Conservation (phyloP, 2,329 filamentous ascomycete genomes). For the Arthrobotrys sinensis region DNA sequence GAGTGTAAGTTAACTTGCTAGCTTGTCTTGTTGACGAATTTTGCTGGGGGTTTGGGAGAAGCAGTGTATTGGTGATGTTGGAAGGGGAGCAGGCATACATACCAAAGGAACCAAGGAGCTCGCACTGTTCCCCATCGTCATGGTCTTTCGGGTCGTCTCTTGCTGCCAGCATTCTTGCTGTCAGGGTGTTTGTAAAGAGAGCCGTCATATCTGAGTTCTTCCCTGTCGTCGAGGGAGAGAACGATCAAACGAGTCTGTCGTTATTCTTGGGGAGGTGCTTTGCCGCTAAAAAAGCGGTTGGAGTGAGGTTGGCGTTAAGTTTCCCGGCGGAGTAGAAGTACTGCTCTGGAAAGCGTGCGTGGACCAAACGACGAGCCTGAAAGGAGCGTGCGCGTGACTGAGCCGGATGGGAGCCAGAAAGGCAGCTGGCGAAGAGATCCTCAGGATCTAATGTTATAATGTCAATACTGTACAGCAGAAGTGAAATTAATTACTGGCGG, state of each 20-base stretch:
- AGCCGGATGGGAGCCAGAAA: conserved; percentile 4
- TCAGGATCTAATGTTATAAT: neutral
- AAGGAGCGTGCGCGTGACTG: conserved; percentile 27
- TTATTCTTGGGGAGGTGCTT: neutral
- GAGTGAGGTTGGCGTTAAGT: conserved; percentile 12
- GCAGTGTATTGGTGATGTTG: conserved; percentile 1
- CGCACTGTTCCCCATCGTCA: conserved; percentile 80
- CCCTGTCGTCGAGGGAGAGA: conserved; percentile 2
- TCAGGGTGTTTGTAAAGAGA: conserved; percentile 12
- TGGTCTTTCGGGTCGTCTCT: conserved; percentile 46
- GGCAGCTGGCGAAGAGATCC: conserved; percentile 6
- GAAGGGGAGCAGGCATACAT: conserved; percentile 27
- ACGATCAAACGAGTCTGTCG: neutral
- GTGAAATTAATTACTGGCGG: conserved; percentile 5
- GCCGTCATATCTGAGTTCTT: conserved; percentile 12
- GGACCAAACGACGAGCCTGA: conserved; percentile 23
- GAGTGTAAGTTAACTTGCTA: neutral
- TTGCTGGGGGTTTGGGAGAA: neutral
- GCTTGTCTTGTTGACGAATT: conserved; percentile 1
- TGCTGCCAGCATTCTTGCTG: conserved; percentile 40
- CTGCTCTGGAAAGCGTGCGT: neutral
- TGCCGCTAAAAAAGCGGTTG: conserved; percentile 24
- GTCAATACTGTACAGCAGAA: conserved; percentile 3
- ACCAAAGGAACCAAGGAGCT: conserved; percentile 87
- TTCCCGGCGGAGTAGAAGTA: neutral